Evolutionary conservation across 495 filamentous ascomycete genomes (phyloP).

Genomic region (Aspergillus bertholletiae): DNA sequence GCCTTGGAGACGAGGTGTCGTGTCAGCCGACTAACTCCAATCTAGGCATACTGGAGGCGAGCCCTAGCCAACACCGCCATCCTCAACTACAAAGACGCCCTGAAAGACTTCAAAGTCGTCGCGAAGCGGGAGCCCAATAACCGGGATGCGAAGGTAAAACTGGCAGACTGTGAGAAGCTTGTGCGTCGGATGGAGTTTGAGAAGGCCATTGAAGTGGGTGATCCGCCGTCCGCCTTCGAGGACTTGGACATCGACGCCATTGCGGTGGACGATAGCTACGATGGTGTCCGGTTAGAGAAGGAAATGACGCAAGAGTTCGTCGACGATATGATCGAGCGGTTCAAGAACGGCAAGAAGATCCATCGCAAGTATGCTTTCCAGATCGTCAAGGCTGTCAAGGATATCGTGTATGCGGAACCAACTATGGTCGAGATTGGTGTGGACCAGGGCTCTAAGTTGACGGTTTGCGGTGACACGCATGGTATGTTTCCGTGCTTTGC

Average conservation of each 20-base stretch:
- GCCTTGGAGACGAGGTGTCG: not conserved
- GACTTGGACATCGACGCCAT: constrained; percentile 86
- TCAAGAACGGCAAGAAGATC: constrained; percentile 93
- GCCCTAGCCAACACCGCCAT: constrained; percentile 89
- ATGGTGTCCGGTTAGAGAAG: constrained; percentile 72
- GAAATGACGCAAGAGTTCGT: constrained; percentile 97
- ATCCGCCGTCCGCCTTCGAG: constrained; percentile 86
- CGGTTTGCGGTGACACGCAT: constrained; percentile 97
- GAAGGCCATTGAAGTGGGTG: constrained; percentile 89
- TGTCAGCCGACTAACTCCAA: not conserved
- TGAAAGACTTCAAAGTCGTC: constrained; percentile 90
- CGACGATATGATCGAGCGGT: constrained; percentile 91
- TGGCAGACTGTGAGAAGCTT: constrained; percentile 88
- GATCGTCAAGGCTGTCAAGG: constrained; percentile 84
- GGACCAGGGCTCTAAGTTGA: constrained; percentile 69
- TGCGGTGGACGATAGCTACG: constrained; percentile 75
- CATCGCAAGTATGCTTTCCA: constrained; percentile 97
- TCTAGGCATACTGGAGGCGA: constrained; percentile 90
- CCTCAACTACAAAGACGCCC: constrained; percentile 76
- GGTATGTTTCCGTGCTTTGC: constrained; percentile 46
- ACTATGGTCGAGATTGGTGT: constrained; percentile 97
- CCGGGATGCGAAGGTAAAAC: constrained; percentile 84
- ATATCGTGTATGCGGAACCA: constrained; percentile 85
- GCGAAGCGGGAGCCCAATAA: constrained; percentile 82
- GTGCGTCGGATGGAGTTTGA: constrained; percentile 87